These are phyloP conservation scores for Zea luxurians DNA, from an alignment of 176 grass and related monocot genomes.

Conservation along the genomic window DNA sequence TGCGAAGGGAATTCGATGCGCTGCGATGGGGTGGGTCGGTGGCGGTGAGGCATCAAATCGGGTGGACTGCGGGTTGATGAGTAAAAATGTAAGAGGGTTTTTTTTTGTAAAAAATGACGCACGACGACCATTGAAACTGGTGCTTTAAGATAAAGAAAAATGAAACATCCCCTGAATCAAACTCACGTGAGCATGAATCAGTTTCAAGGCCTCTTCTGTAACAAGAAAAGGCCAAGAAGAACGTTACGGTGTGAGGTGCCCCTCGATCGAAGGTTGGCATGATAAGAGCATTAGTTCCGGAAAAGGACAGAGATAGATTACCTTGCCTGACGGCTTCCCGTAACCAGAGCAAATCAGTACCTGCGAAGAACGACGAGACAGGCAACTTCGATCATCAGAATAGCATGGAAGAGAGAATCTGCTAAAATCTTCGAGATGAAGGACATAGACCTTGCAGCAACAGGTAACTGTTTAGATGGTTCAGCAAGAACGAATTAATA, in stretches of 20 bases:
- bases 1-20: no score
- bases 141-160: no score
- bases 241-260: neutral
- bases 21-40: no score
- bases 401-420: neutral
- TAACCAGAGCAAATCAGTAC: conserved; percentile 81
- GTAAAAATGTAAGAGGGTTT: no score
- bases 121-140: no score
- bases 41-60: no score
- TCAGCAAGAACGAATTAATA: neutral
- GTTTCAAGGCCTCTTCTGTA: neutral
- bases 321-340: conserved; percentile 75
- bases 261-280: neutral
- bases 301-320: neutral
- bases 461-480: neutral
- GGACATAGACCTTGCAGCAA: neutral
- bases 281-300: neutral
- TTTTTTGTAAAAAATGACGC: no score
- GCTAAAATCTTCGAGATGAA: neutral
- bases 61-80: no score
- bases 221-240: neutral
- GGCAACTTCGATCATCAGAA: neutral
- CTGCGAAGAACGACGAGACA: conserved; percentile 28
- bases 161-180: conserved; percentile 17
- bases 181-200: neutral